phyloP scores from a whole-genome alignment of 805 yeast species.

The Ogataea populi-albae region DNA sequence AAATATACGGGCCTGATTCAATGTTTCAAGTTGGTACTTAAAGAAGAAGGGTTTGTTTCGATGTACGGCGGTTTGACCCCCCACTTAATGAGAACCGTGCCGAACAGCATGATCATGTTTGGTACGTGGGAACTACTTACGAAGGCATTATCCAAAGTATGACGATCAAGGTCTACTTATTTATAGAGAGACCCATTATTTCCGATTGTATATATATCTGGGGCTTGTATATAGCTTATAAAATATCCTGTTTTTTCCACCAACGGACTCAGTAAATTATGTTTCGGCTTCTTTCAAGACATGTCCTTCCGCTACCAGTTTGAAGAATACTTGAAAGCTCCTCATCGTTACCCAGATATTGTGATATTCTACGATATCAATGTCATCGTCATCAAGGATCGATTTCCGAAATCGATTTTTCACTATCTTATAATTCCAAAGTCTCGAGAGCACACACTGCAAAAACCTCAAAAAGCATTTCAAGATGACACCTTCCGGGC shows the following conservation, averaged over 20 bases:
- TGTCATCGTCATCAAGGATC: slow-evolving; percentile 56
- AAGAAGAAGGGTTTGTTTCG: slow-evolving; percentile 88
- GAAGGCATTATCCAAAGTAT: slow-evolving; percentile 50
- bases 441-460: slow-evolving; percentile 35
- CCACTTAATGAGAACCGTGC: slow-evolving; percentile 93
- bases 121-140: slow-evolving; percentile 96
- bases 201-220: no score
- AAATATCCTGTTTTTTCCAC: no score
- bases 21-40: slow-evolving; percentile 78
- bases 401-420: slow-evolving; percentile 57
- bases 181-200: no score
- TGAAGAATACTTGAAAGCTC: slow-evolving; percentile 45
- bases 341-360: slow-evolving; percentile 35
- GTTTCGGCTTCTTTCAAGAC: no score
- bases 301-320: slow-evolving; percentile 53
- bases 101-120: slow-evolving; percentile 97
- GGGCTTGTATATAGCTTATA: no score
- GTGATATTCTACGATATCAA: slow-evolving; percentile 50
- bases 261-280: no score
- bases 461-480: slow-evolving; percentile 54
- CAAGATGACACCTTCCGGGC: slow-evolving; percentile 31
- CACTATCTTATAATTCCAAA: slow-evolving; percentile 66
- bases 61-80: slow-evolving; percentile 99
- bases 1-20: slow-evolving; percentile 89
- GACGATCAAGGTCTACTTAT: no score